Percentiles rank a stretch among this genome's conserved stretches.
Conservation (phyloP, 805 yeast species). For the Teunomyces funiuensis region DNA sequence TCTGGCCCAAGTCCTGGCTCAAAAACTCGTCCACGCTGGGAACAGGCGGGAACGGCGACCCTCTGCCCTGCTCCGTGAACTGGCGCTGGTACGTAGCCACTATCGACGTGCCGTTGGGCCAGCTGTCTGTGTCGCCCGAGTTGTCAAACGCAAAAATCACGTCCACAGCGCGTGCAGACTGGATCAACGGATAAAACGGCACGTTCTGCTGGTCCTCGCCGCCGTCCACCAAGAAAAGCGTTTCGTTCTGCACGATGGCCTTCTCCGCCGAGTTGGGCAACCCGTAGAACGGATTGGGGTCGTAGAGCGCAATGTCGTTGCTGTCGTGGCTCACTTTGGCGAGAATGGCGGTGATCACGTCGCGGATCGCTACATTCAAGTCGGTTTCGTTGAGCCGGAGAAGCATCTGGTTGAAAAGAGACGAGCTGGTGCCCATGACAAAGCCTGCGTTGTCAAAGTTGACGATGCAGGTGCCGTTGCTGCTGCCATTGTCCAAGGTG, state of each 20-base stretch:
- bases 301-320: slow-evolving; percentile 39
- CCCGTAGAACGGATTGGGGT: slow-evolving; percentile 40
- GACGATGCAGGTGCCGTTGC: slow-evolving; percentile 22
- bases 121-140: slow-evolving; percentile 37
- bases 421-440: slow-evolving; percentile 40
- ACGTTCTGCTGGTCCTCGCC: slow-evolving; percentile 45
- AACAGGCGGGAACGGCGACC: slow-evolving; percentile 26
- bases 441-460: slow-evolving; percentile 41
- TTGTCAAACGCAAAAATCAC: slow-evolving; percentile 44
- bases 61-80: slow-evolving; percentile 22
- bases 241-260: slow-evolving; percentile 25
- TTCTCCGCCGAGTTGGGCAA: slow-evolving; percentile 18
- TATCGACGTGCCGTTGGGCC: slow-evolving; percentile 46
- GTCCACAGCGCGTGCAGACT: slow-evolving; percentile 35
- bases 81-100: slow-evolving; percentile 30
- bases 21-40: slow-evolving; percentile 22
- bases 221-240: slow-evolving; percentile 42
- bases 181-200: slow-evolving; percentile 42
- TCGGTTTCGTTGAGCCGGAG: slow-evolving; percentile 41
- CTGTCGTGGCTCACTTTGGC: slow-evolving; percentile 21
- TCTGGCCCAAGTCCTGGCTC: slow-evolving; percentile 19
- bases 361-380: slow-evolving; percentile 25
- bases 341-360: slow-evolving; percentile 25
- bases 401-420: slow-evolving; percentile 37
- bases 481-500: slow-evolving; percentile 19